A percentile compares a stretch with the other conserved stretches of the same genome.
phyloP scores from a whole-genome alignment of 805 yeast genomes.

The Hanseniaspora clermontiae region DNA sequence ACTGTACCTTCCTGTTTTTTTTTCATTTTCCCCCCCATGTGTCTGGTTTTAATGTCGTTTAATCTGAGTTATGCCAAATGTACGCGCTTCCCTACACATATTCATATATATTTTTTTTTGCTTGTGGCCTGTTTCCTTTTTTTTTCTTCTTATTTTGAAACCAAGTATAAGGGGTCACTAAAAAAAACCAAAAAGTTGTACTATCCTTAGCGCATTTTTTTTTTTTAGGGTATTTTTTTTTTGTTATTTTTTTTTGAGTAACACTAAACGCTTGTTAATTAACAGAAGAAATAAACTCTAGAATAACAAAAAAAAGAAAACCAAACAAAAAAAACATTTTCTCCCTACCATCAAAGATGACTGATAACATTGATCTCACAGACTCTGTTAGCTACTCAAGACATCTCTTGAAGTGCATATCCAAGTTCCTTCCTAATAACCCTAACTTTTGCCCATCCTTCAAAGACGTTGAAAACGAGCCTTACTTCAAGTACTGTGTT shows the following conservation, averaged over 20 bases:
- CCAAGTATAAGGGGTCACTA: no score
- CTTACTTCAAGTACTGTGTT: constrained; percentile 10
- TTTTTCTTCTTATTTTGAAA: no score
- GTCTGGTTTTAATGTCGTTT: no score
- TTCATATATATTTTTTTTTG: background rate
- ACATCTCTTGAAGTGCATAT: constrained; percentile 14
- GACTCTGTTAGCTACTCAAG: constrained; percentile 4
- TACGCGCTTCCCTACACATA: no score
- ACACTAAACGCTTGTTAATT: background rate
- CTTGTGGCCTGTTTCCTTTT: no score
- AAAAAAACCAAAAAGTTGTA: background rate
- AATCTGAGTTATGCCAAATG: no score
- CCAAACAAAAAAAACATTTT: no score
- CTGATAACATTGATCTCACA: background rate
- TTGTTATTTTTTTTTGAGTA: no score
- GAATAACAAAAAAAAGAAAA: background rate
- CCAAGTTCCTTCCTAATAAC: constrained; percentile 13
- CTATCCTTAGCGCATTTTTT: background rate
- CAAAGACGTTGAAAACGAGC: constrained; percentile 11
- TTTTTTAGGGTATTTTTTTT: background rate
- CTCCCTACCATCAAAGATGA: background rate
- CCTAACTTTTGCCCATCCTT: constrained; percentile 13
- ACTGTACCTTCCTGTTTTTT: no score
- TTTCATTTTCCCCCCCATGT: no score
- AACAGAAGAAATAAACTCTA: background rate